These are phyloP conservation scores for Fomitopsis pinicola DNA, from an alignment of 1,284 basidiomycete species.

Conservation along the genomic window DNA sequence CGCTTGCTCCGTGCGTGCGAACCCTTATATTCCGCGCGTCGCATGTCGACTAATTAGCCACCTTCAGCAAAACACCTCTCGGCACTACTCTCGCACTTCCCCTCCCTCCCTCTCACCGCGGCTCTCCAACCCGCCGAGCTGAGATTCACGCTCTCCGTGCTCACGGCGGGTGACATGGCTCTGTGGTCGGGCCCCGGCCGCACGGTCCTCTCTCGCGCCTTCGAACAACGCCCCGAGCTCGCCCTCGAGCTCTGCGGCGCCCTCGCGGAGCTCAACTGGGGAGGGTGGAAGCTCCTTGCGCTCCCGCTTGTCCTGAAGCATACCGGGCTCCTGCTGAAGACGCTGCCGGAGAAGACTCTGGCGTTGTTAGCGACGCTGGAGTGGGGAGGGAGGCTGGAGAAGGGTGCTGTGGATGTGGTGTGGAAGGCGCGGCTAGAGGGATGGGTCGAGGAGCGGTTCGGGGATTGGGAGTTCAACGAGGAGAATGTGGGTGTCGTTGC, in stretches of 20 bases:
- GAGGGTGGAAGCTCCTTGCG: constrained; percentile 67
- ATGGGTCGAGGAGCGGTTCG: constrained; percentile 36
- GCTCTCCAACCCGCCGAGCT: constrained; percentile 41
- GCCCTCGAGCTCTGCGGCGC: constrained; percentile 52
- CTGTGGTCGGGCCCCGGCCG: constrained; percentile 61
- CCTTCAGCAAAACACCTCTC: constrained; percentile 44
- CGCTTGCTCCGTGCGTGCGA: constrained; percentile 47
- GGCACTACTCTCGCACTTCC: constrained; percentile 40
- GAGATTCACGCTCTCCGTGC: constrained; percentile 44
- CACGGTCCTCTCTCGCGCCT: constrained; percentile 48
- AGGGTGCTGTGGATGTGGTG: constrained; percentile 41
- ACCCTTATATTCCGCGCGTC: neutral
- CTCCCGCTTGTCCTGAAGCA: constrained; percentile 51
- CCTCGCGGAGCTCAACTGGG: constrained; percentile 63
- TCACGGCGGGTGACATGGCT: constrained; percentile 59
- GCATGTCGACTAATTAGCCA: neutral
- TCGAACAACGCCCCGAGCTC: constrained; percentile 35
- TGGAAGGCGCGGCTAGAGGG: constrained; percentile 51
- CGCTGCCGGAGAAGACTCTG: constrained; percentile 37
- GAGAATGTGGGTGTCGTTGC: constrained; percentile 23
- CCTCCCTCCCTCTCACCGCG: constrained; percentile 33
- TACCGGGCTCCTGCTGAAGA: constrained; percentile 41
- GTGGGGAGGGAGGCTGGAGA: constrained; percentile 42
- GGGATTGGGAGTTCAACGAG: constrained; percentile 32
- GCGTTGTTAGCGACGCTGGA: constrained; percentile 48